Base-by-base conservation (phyloP, 1,284 basidiomycete species). In the Xerocomus minutiporus region DNA sequence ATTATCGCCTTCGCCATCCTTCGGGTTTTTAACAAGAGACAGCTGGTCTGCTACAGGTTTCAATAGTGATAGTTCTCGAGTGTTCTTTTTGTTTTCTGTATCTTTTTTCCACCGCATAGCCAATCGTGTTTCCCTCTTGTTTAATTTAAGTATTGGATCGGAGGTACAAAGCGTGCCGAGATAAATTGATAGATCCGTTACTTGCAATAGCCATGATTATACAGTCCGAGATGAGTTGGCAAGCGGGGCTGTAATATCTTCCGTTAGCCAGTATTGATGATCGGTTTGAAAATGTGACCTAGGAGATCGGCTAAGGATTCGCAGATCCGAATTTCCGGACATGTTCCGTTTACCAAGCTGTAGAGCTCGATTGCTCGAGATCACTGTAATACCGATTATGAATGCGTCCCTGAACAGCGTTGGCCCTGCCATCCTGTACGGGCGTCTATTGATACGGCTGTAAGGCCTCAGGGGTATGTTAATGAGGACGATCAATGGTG, bases 381-480 rank as follows among this genome's bases (percentile, higher is more conserved):
- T 35, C 26, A 52, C 50, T 40, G 31, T 32, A 8, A 36, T 31
- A 11, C 20, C 4, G 9, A n/a, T 25, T 17, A 32, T 44, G 36
- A 49, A 35, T 41, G 5, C 12, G 34, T 23, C 50, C 55, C 46
- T 51, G 41, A 36, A 39, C 36, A 9, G 26, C 46, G 34, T 47
- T 29, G 15, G 13, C 7, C 29, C 7, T 61, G 34, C 66, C 63
- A 69, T 64, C 59, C 63, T 65, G 63, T 65, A 58, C 57, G 12
- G 4, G 64, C 66, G 61, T 36, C 51, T 48, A 52, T 50, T 28
- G 12, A 17, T 36, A 4, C 5, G 5, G 20, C 20, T 20, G 20
- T 20, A 17, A n/a, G 12, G 28, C 29, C 29, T 17, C 29, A 17
- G 11, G 28, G n/a, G 42, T 13, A 34, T 20, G 20, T 38, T 35